Evolutionary conservation across 2,329 filamentous ascomycete species (phyloP), one percentile per base, ranked within the genome.

Genomic region (Aureobasidium sp.): DNA sequence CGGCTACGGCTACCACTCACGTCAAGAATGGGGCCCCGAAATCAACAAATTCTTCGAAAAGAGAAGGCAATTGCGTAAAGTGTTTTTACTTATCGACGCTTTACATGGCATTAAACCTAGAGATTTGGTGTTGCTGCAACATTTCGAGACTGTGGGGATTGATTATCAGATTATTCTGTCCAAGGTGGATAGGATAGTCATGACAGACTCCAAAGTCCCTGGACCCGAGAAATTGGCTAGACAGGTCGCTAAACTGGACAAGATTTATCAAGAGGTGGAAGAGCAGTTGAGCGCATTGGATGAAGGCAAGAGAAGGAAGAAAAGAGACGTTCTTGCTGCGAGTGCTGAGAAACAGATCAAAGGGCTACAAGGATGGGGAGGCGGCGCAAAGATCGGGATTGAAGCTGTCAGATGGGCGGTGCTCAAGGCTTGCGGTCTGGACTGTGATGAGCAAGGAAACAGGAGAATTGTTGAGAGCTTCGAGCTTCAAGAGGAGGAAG

Each of bases 31-130:
- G 86, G 87, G 87, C 0, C 70, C 73, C 27, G 84, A 89, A 71
- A 87, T 88, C 64, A 78, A 88, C 76, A 88, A 88, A 71, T 89
- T 88, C 73, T 71, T 90, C 36, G 76, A 79, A 65, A 77, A 78
- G 47, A 78, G 87, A 64, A 84, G 81, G 68, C 84, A 89, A 75
- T 82, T 88, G 47, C 77, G 83, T 10, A 75, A 84, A 59, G 83
- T 82, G 0, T 90, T 88, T 68, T 73, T 90, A 41, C 78, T 90
- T 2, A 74, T 90, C 1, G 85, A 89, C 71, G 77, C 83, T 1
- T 72, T 80, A 29, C 85, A 87, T 68, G 86, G 87, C 2, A 69
- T 88, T 48, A 89, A 88, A 70, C 69, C 74, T n/a, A 80, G 75
- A 2, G 87, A 90, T 69, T 66, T 77, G 34, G 75, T 81, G 42